Conservation (phyloP, 1,139 yeast genomes). For the Zygosaccharomyces pseudobailii region DNA sequence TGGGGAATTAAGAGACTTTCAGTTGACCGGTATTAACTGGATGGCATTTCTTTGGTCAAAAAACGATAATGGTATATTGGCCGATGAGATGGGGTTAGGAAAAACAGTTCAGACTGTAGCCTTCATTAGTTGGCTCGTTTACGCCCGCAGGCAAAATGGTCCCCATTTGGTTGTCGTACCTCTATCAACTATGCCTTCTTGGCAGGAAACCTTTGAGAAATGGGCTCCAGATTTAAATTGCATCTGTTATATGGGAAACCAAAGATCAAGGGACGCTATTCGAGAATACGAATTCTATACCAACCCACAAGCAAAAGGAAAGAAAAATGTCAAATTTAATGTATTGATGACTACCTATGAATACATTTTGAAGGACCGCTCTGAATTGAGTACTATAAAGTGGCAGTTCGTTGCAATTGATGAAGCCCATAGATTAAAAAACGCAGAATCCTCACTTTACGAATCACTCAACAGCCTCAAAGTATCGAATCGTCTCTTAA, state of each 20-base stretch:
- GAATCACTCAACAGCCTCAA: constrained; percentile 81
- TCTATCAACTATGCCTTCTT: constrained; percentile 91
- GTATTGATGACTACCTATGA: constrained; percentile 90
- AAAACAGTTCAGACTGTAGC: constrained; percentile 97
- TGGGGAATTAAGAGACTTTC: constrained; percentile 94
- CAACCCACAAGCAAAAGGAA: constrained; percentile 41
- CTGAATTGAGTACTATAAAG: constrained; percentile 71
- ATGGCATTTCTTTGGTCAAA: constrained; percentile 99
- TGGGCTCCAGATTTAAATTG: constrained; percentile 98
- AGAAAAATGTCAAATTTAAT: constrained; percentile 76
- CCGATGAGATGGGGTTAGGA: constrained; percentile 99
- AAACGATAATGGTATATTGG: constrained; percentile 93
- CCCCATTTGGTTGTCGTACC: constrained; percentile 97
- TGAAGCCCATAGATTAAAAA: constrained; percentile 95
- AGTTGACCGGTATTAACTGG: constrained; percentile 97
- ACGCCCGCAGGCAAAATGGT: constrained; percentile 92
- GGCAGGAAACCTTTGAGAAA: constrained; percentile 97
- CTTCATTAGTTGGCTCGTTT: constrained; percentile 88
- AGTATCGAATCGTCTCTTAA: constrained; percentile 77
- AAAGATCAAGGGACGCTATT: constrained; percentile 74
- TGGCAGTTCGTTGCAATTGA: constrained; percentile 99
- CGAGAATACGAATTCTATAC: constrained; percentile 81
- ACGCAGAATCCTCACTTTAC: constrained; percentile 87
- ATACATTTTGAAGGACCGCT: constrained; percentile 82
- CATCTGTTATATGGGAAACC: constrained; percentile 88